A percentile compares a stretch with the other conserved stretches of the same genome.
phyloP scores from a whole-genome alignment of 2,329 filamentous ascomycete genomes.

The Hypoxylon sp. region DNA sequence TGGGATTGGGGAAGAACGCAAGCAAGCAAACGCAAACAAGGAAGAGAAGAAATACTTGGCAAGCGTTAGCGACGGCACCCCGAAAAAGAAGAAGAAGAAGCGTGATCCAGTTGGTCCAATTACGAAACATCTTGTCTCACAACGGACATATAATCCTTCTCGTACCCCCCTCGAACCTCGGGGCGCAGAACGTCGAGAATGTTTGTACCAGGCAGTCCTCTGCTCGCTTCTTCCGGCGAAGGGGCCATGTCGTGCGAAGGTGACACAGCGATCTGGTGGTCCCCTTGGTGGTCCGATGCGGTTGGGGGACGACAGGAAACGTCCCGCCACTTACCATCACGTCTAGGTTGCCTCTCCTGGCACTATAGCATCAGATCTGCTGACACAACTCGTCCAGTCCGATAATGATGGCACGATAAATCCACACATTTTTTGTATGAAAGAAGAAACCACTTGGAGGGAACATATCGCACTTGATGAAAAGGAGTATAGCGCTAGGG shows the following conservation, averaged over 20 bases:
- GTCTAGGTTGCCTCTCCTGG: conserved; percentile 19
- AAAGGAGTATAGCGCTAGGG: conserved; percentile 30
- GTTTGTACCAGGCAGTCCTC: conserved; percentile 34
- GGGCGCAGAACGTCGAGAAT: conserved; percentile 35
- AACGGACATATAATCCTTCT: conserved; percentile 38
- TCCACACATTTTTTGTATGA: too few relatives aligned
- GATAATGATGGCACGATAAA: conserved; percentile 39
- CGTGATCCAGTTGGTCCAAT: conserved; percentile 13
- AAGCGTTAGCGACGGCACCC: conserved; percentile 16
- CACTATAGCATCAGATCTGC: conserved; percentile 27
- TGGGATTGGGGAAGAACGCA: conserved; percentile 8
- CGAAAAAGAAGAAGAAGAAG: too few relatives aligned
- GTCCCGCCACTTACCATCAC: conserved; percentile 29
- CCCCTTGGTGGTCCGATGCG: conserved; percentile 37
- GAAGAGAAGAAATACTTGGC: conserved; percentile 9
- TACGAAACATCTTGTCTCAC: conserved; percentile 42
- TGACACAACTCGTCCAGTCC: conserved; percentile 26
- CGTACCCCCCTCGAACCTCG: conserved; percentile 20
- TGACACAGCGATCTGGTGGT: conserved; percentile 41
- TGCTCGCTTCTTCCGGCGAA: conserved; percentile 45
- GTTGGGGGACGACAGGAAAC: conserved; percentile 40
- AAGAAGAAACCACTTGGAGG: conserved; percentile 29
- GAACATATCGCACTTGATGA: conserved; percentile 34
- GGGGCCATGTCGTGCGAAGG: conserved; percentile 38
- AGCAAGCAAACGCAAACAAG: neutral